A percentile compares a stretch with the other conserved stretches of the same genome.
phyloP scores from a whole-genome alignment of 169 alveolate genomes.

The Theileria luwenshuni region DNA sequence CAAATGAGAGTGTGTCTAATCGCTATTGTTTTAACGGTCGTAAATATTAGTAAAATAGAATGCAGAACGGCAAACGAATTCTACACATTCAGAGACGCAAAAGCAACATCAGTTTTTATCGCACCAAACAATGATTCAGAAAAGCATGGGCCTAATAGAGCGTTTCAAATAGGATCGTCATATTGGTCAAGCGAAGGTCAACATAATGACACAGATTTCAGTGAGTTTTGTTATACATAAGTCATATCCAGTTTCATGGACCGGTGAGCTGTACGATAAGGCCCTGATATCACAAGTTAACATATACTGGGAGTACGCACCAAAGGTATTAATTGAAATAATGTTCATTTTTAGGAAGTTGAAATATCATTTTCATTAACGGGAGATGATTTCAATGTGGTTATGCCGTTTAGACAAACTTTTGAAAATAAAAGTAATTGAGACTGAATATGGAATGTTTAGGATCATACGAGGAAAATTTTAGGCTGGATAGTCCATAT shows the following conservation, averaged over 20 bases:
- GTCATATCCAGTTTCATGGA: slow-evolving; percentile 79
- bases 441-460: slow-evolving; percentile 30
- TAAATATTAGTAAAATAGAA: not conserved
- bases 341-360: slow-evolving; percentile 65
- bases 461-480: slow-evolving; percentile 76
- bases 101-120: slow-evolving; percentile 74
- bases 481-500: slow-evolving; percentile 68
- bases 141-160: slow-evolving; percentile 70
- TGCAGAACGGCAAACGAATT: slow-evolving; percentile 73
- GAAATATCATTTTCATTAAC: slow-evolving; percentile 81
- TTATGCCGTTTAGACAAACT: slow-evolving; percentile 79
- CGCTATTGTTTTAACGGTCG: not conserved
- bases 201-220: slow-evolving; percentile 77
- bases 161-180: slow-evolving; percentile 83
- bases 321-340: slow-evolving; percentile 65
- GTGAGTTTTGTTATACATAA: slow-evolving; percentile 44
- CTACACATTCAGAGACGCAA: slow-evolving; percentile 74
- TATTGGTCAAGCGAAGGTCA: slow-evolving; percentile 87
- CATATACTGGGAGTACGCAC: slow-evolving; percentile 84
- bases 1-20: slow-evolving; percentile 4
- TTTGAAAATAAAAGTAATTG: slow-evolving; percentile 71
- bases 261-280: slow-evolving; percentile 79
- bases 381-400: slow-evolving; percentile 78
- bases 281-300: slow-evolving; percentile 78
- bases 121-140: slow-evolving; percentile 66